phyloP scores from a whole-genome alignment of 495 filamentous ascomycete species.

The Neurospora sp. region DNA sequence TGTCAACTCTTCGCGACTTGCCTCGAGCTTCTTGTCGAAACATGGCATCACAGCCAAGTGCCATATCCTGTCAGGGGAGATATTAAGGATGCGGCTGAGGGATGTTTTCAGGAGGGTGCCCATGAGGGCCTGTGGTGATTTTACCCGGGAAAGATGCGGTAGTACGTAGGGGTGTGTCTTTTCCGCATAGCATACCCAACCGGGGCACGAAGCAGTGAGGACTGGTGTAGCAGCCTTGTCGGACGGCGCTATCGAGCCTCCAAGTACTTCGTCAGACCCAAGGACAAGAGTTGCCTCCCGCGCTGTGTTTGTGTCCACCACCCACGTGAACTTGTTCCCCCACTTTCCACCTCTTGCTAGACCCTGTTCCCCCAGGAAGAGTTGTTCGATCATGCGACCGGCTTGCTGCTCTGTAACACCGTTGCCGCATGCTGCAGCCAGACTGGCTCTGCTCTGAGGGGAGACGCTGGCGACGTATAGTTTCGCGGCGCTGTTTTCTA shows the following conservation, averaged over 20 bases:
- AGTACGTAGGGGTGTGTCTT: conserved; percentile 92
- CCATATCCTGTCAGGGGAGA: conserved; percentile 78
- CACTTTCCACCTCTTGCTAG: conserved; percentile 57
- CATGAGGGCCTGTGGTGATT: conserved; percentile 86
- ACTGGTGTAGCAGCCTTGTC: conserved; percentile 50
- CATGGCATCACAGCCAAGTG: conserved; percentile 94
- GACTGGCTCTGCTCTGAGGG: conserved; percentile 76
- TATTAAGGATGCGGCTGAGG: conserved; percentile 56
- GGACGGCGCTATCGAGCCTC: conserved; percentile 5
- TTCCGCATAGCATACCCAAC: conserved; percentile 98
- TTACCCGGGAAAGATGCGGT: conserved; percentile 81
- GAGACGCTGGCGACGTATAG: conserved; percentile 86
- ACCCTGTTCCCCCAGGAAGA: conserved; percentile 62
- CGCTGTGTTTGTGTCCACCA: conserved; percentile 76
- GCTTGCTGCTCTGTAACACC: conserved; percentile 63
- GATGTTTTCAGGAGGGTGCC: conserved; percentile 84
- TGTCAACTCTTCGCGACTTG: conserved; percentile 85
- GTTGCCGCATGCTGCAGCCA: conserved; percentile 74
- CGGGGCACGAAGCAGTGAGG: conserved; percentile 83
- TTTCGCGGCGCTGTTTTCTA: conserved; percentile 41
- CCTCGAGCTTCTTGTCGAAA: conserved; percentile 98
- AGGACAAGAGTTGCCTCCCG: conserved; percentile 68
- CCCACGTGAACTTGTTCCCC: conserved; percentile 71
- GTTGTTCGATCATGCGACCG: conserved; percentile 69
- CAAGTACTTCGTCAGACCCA: conserved; percentile 66